Evolutionary conservation across 768 basidiomycete species (phyloP), one percentile per base, ranked within the genome.

Genomic region (Pleurotus giganteus): DNA sequence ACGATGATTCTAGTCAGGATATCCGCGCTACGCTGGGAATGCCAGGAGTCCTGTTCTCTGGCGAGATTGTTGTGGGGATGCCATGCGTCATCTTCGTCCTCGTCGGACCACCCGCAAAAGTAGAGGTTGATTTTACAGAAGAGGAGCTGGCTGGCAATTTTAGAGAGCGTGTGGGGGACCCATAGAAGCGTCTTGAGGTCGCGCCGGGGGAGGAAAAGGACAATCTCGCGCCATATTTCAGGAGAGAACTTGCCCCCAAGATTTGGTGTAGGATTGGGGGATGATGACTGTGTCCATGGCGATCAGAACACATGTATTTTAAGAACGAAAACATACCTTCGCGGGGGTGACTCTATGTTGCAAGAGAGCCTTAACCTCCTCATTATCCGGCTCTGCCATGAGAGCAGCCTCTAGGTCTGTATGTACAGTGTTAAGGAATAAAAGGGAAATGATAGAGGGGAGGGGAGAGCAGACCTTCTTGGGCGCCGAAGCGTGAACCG

Each of bases 221-320:
- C 85, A 34, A 89, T 82, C 63, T 88, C 82, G 31, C 83, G 74
- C 88, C 88, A 89, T 49, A 89, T 81, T 68, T 89, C 88, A 4
- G 74, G 73, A 3, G 86, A 87, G 60, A 89, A 81, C 17, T 77
- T 76, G 34, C 80, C 80, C 15, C 74, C 77, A 47, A 73, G 74
- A 26, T 69, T 64, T 7, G 77, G 13, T 72, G 67, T 5, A 74
- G 69, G 51, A 77, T 71, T 73, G 32, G 34, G 74, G 54, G 9
- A 34, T 23, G 8, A 26, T 17, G 24, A 32, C n/a, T 42, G 34
- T 41, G 21, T 7, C 31, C 29, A 29, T 29, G 42, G 41, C 13
- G 24, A 57, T 36, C 26, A 51, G 44, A 41, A 19, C 8, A 27
- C 7, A 36, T 45, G 46, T 21, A 24, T 29, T 55, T 47, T 17